Percentiles rank a stretch among this genome's conserved stretches.
phyloP scores from a whole-genome alignment of 2,329 filamentous ascomycete species.

The Hymenoscyphus albidus region DNA sequence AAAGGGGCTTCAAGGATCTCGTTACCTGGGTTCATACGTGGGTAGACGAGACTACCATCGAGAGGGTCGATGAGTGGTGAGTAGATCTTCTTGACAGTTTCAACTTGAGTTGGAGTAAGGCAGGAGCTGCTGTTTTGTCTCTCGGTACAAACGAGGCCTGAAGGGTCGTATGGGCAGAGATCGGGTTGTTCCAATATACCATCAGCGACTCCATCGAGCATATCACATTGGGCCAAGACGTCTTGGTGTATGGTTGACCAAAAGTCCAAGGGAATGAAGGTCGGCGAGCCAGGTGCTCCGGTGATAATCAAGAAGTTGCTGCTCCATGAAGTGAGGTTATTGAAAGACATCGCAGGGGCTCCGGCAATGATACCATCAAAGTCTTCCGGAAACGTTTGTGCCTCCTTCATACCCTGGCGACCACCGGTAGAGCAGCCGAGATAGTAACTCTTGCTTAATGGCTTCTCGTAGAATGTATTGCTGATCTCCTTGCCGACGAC shows the following conservation, averaged over 20 bases:
- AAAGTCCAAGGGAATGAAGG: too few relatives aligned
- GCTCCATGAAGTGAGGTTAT: not conserved
- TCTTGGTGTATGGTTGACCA: not conserved
- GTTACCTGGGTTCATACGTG: not conserved
- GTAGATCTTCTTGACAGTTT: not conserved
- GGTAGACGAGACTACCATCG: not conserved
- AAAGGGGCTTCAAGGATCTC: not conserved
- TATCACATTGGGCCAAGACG: not conserved
- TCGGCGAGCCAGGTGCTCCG: not conserved
- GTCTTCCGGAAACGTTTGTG: slow-evolving; percentile 37
- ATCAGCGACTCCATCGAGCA: not conserved
- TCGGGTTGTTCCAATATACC: not conserved
- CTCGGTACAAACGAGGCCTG: not conserved
- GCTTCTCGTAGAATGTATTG: slow-evolving; percentile 34
- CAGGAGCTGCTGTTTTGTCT: not conserved
- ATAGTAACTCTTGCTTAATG: slow-evolving; percentile 38
- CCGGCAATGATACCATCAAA: slow-evolving; percentile 41
- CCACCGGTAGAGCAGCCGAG: slow-evolving; percentile 40
- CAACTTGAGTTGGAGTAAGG: not conserved
- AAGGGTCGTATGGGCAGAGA: not conserved
- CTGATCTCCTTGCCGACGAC: slow-evolving; percentile 36
- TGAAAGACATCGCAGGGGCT: slow-evolving; percentile 38
- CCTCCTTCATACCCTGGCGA: slow-evolving; percentile 37
- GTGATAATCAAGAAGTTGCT: not conserved
- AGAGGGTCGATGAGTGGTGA: not conserved